Base-by-base conservation (phyloP, 208 protist species). In the Crithidia acanthocephali region DNA sequence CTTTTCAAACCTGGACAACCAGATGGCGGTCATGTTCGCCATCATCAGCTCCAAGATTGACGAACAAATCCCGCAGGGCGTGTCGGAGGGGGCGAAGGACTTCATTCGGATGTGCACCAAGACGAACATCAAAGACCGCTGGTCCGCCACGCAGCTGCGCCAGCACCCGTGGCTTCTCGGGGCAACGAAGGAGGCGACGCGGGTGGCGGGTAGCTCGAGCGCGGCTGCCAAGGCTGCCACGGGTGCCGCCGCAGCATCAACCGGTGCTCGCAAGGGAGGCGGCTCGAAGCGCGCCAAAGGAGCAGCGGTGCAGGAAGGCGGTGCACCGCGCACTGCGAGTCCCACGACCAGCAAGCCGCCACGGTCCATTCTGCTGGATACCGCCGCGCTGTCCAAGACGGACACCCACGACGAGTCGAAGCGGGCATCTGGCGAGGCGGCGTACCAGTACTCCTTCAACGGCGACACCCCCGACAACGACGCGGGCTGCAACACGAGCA, bases 11-110 rank as follows among this genome's bases (percentile, higher is more conserved):
- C 60, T 92, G 37, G 89, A 95, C 74, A 94, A 95, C 66, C 86
- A 91, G 48, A 97, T 96, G 92, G 89, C 92, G 15, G 88, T 96
- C 37, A 93, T 96, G 92, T 96, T 96, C 72, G 89, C 88, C 44
- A 86, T 96, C 53, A 93, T 94, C 74, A 90, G 89, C 52, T 87
- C 87, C 22, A 79, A 85, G 45, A 70, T 96, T 5, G 77, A 85
- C 48, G 84, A 90, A 27, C 76, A 96, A 56, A 70, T 96, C 2
- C 92, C 92, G 13, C 65, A 70, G n/a, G 28, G 79, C 57, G 81
- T 90, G 30, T 88, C 87, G 10, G 82, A 81, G 3, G 75, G 69
- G 15, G 88, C 88, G 13, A 87, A 84, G 59, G 85, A 91, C 55
- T 96, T 96, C 60, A 90, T 96, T 68, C 48, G 75, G 5, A 70